Base-by-base conservation (phyloP, 2,329 filamentous ascomycete species). In the Chaetomiaceae sp. region DNA sequence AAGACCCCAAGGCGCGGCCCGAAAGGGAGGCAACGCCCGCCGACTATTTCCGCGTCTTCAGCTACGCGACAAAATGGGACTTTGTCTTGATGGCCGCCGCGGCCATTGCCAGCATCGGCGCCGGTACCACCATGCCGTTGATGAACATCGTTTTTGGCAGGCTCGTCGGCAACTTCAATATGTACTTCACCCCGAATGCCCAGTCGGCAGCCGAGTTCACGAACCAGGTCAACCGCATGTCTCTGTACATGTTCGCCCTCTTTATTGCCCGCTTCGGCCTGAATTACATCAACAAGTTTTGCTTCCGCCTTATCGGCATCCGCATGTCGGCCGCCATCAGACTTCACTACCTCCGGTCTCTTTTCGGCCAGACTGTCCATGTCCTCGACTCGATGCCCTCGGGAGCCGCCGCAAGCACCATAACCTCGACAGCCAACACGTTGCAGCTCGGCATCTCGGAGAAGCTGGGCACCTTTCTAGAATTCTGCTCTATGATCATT, bases 201-300 rank as follows among this genome's bases (percentile, higher is more conserved):
- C 51, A 53, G 4, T 65, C 68, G 4, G 67, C 66, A 42, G 64
- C 58, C 2, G 57, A 72, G 5, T 81, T 82, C 58, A 59, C 67
- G 16, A 54, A 58, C 2, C 61, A 59, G 10, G 60, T 80, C 29
- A 73, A 80, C 58, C 68, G 61, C 43, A 70, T 78, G 54, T 67
- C 79, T 66, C 70, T 90, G 0, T 88, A 84, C 66, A 82, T 90
- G 62, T 78, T 90, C 50, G 81, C 82, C 51, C 72, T 90, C 6
- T 90, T 90, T 66, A 67, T 90, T 36, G 85, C 72, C 13, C 81
- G 85, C 43, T 84, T 87, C 59, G 64, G 71, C 16, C 70, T 87
- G 36, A 80, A 79, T 55, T 89, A 88, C 50, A 59, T 67, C 58
- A 64, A 62, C 62, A 70, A 70, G 75, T 80, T 84, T 61, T 71